Evolutionary conservation across 2,329 filamentous ascomycete genomes (phyloP).

Genomic region (Emmonsia crescens): DNA sequence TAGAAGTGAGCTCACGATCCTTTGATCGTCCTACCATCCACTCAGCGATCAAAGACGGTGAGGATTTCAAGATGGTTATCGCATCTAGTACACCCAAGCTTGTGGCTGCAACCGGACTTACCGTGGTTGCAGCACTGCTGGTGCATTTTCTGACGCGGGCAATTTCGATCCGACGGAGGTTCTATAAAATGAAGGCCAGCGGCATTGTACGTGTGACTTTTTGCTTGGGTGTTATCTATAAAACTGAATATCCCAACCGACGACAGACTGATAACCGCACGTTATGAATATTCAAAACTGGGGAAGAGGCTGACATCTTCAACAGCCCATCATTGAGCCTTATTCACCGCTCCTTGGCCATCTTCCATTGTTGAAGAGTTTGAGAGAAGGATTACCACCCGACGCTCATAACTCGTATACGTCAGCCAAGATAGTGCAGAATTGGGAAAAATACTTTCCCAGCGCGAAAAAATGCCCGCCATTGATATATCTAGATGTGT

Average conservation of each 20-base stretch:
- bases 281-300: background rate
- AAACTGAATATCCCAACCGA: background rate
- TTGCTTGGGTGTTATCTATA: background rate
- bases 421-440: background rate
- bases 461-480: constrained; percentile 2
- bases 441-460: background rate
- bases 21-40: background rate
- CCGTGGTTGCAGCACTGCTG: background rate
- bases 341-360: background rate
- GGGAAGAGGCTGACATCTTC: background rate
- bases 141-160: background rate
- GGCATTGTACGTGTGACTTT: constrained; percentile 1
- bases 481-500: constrained; percentile 3
- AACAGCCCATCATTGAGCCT: background rate
- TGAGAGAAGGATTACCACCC: background rate
- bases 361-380: background rate
- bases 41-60: background rate
- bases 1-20: too few relatives aligned
- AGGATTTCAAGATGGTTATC: background rate
- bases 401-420: background rate
- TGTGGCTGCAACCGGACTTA: background rate
- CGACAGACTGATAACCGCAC: too few relatives aligned
- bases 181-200: constrained; percentile 5
- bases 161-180: constrained; percentile 1
- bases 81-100: background rate